Conservation (phyloP, 345 rosid genomes). For the Sonneratia caseolaris region DNA sequence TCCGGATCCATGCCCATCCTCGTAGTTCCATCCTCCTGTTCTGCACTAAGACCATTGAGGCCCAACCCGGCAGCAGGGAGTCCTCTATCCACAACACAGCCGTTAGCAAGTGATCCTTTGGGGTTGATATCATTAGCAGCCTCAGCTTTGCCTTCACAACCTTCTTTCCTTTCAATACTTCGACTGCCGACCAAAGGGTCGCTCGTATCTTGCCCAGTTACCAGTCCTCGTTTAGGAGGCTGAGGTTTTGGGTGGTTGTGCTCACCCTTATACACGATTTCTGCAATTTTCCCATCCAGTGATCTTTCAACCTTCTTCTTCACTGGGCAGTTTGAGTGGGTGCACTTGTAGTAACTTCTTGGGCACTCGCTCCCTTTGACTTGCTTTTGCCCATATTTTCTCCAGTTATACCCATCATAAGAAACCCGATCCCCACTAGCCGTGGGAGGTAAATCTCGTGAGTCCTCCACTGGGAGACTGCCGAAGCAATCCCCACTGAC, state of each 20-base stretch:
- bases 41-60: conserved; percentile 56
- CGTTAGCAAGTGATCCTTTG: background rate
- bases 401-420: conserved; percentile 94
- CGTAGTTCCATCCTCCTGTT: conserved; percentile 54
- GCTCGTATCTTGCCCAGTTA: conserved; percentile 27
- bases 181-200: conserved; percentile 23
- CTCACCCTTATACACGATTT: conserved; percentile 92
- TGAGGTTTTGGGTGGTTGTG: conserved; percentile 85
- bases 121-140: background rate
- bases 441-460: conserved; percentile 17
- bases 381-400: conserved; percentile 96
- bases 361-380: conserved; percentile 98
- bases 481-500: conserved; percentile 42
- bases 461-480: conserved; percentile 29
- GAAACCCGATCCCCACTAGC: conserved; percentile 48
- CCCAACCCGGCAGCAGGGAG: conserved; percentile 6
- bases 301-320: conserved; percentile 96
- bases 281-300: conserved; percentile 78
- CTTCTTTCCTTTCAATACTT: conserved; percentile 36
- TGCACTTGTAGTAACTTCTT: conserved; percentile 90
- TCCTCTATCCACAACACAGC: background rate
- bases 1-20: conserved; percentile 39
- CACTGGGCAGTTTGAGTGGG: conserved; percentile 83
- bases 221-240: conserved; percentile 49
- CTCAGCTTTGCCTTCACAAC: conserved; percentile 31